Percentiles rank a stretch among this genome's conserved stretches.
phyloP scores from a whole-genome alignment of 306 rosid genomes.

The Cicer cuneatum region DNA sequence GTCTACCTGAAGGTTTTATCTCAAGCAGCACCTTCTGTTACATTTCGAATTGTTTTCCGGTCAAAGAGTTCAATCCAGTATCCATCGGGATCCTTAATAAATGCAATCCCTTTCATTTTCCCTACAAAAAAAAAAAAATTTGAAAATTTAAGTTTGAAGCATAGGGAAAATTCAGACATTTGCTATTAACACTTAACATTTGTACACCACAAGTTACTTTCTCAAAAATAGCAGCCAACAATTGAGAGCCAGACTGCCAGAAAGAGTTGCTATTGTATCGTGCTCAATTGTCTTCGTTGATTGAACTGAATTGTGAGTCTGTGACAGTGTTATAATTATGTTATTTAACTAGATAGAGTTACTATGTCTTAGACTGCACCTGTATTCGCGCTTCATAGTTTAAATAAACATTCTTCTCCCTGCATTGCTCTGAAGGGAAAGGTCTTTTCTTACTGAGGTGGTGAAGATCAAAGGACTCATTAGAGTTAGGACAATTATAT shows the following conservation, averaged over 20 bases:
- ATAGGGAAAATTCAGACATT: constrained; percentile 19
- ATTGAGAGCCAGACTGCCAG: not conserved
- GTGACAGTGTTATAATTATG: not conserved
- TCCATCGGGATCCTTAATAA: constrained; percentile 95
- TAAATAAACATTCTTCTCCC: not conserved
- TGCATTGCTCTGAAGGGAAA: not conserved
- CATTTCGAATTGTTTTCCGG: constrained; percentile 59
- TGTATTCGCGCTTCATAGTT: not conserved
- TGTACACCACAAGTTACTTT: constrained; percentile 27
- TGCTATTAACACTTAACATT: constrained; percentile 6
- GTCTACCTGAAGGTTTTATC: constrained; percentile 50
- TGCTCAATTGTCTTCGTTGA: constrained; percentile 17
- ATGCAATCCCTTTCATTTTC: constrained; percentile 91
- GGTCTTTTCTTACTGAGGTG: not conserved
- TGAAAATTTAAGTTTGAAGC: constrained; percentile 22
- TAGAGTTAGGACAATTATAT: not conserved
- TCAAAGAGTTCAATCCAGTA: constrained; percentile 97
- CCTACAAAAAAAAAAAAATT: constrained; percentile 55
- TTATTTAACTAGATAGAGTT: constrained; percentile 1
- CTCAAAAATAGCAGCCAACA: constrained; percentile 24
- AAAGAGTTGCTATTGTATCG: constrained; percentile 14
- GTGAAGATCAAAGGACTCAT: not conserved
- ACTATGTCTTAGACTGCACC: not conserved
- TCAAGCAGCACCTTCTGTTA: constrained; percentile 52
- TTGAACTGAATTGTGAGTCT: not conserved